Evolutionary conservation across 331 rosid genomes (phyloP).

Genomic region (Spiraea crenata): DNA sequence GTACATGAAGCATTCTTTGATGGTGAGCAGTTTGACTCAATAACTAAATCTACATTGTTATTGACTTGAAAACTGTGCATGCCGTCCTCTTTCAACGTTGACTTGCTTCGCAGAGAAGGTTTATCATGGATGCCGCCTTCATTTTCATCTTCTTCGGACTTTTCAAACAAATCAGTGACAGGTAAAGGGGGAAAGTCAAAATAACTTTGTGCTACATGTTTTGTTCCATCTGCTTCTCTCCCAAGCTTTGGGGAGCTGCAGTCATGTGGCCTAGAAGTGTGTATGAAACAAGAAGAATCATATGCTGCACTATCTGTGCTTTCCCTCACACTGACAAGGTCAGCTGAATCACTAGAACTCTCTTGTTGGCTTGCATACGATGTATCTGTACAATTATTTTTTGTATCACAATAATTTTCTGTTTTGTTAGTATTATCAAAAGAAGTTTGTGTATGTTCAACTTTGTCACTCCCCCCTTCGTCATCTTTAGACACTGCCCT

Average conservation of each 20-base stretch:
- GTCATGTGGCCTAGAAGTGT: slow-evolving; percentile 40
- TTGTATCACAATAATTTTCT: slow-evolving; percentile 44
- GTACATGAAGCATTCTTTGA: slow-evolving; percentile 39
- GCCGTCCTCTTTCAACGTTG: slow-evolving; percentile 51
- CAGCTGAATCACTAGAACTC: slow-evolving; percentile 54
- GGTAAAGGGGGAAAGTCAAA: slow-evolving; percentile 69
- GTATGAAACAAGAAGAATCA: slow-evolving; percentile 36
- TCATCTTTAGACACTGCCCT: slow-evolving; percentile 68
- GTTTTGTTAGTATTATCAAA: slow-evolving; percentile 39
- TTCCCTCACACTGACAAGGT: slow-evolving; percentile 53
- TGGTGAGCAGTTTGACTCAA: slow-evolving; percentile 55
- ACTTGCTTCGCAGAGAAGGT: slow-evolving; percentile 31
- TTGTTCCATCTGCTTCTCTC: slow-evolving; percentile 54
- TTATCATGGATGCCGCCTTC: slow-evolving; percentile 37
- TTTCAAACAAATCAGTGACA: slow-evolving; percentile 59
- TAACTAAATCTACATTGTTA: slow-evolving; percentile 67
- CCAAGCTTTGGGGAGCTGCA: slow-evolving; percentile 43
- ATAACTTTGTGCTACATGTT: slow-evolving; percentile 38
- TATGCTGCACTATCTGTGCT: slow-evolving; percentile 47
- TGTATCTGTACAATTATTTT: slow-evolving; percentile 42
- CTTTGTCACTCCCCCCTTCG: slow-evolving; percentile 33
- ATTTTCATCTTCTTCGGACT: slow-evolving; percentile 38
- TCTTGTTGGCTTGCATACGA: slow-evolving; percentile 45
- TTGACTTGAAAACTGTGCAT: slow-evolving; percentile 73
- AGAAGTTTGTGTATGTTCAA: slow-evolving; percentile 51